phyloP scores from a whole-genome alignment of 495 filamentous ascomycete species.

The Penicillium paxilli region DNA sequence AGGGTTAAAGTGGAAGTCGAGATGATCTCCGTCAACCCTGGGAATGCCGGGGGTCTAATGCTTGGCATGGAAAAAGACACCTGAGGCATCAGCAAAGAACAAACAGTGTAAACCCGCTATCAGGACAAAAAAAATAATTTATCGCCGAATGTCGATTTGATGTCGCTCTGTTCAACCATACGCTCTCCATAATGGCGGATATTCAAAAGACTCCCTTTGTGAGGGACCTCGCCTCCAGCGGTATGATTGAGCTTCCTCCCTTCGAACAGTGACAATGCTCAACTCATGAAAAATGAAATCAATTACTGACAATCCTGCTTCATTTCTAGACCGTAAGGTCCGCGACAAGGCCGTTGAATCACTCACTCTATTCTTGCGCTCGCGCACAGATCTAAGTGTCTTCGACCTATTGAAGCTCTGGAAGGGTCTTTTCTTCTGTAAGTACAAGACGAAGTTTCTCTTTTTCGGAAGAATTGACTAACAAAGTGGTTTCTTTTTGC shows the following conservation, averaged over 20 bases:
- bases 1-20: not conserved
- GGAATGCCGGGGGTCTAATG: no score
- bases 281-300: not conserved
- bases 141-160: conserved; percentile 23
- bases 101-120: conserved; percentile 41
- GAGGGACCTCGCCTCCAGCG: conserved; percentile 74
- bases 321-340: conserved; percentile 73
- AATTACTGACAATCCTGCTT: conserved; percentile 5
- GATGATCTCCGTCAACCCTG: no score
- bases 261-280: no score
- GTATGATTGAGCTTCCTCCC: no score
- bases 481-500: no score
- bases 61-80: conserved; percentile 9
- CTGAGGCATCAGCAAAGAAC: conserved; percentile 16
- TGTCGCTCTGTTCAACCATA: not conserved
- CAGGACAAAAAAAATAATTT: conserved; percentile 38
- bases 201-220: conserved; percentile 67
- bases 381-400: conserved; percentile 62
- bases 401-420: conserved; percentile 89
- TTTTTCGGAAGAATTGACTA: no score
- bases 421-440: conserved; percentile 96
- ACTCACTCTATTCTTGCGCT: conserved; percentile 74
- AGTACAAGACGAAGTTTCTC: conserved; percentile 3
- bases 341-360: conserved; percentile 80
- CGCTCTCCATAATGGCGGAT: conserved; percentile 42